Evolutionary conservation across 805 yeast species (phyloP), one percentile per base, ranked within the genome.

Genomic region (Saccharomyces jurei): DNA sequence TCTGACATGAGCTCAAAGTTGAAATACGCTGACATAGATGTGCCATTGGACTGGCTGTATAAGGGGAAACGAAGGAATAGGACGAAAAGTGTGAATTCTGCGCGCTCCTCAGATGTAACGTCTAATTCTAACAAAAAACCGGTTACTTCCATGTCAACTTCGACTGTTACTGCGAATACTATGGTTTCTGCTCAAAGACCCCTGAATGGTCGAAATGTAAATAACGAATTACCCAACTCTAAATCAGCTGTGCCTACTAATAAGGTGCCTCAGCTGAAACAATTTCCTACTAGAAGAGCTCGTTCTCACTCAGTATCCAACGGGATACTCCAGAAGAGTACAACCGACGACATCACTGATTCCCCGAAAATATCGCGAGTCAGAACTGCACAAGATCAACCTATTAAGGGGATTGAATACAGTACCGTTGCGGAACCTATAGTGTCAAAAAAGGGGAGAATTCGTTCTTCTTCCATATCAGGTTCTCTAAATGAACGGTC

Each of bases 41-140:
- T 87, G 48, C 92, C 87, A 60, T 90, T 87, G 11, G 95, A 87
- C 64, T 87, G 96, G 96, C 73, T 87, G 28, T 87, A 87, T 65
- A 75, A 89, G 62, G 91, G 91, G n/a, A 84, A 84, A 65, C 82
- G 84, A 46, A 36, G 44, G 11, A 36, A 21, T 36, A 36, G 13
- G 25, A 36, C 44, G 4, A 36, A 17, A 17, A 36, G 11, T 36
- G 22, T 17, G 44, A 17, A 8, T 21, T 36, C 44, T 2, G 9
- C 44, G 44, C 44, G 44, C 9, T 9, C 25, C 21, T 36, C 44
- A 36, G 44, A 36, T 4, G 13, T 22, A 2, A 17, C 44, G 2
- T 9, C 44, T 9, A 17, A 13, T 11, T 36, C 44, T 21, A 9
- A 6, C 11, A 36, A 21, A 25, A 36, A 36, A 36, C 17, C 44